A percentile compares a stretch with the other conserved stretches of the same genome.
These are phyloP conservation scores for Castanospermum australe DNA, from an alignment of 306 rosid species.

Conservation along the genomic window DNA sequence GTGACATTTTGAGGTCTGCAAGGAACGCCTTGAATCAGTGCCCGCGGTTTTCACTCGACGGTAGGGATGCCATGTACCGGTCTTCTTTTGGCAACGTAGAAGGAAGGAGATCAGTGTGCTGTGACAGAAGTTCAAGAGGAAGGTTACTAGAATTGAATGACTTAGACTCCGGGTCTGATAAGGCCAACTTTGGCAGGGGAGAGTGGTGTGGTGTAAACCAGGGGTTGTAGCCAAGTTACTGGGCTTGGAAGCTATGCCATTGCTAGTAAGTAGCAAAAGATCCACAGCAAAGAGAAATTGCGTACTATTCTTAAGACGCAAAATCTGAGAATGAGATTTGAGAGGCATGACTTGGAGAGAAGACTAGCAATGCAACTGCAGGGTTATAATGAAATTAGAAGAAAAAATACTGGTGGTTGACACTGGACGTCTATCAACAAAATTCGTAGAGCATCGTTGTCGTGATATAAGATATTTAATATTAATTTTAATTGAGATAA, in stretches of 20 bases:
- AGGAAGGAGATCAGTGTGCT: slow-evolving; percentile 58
- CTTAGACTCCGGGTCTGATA: slow-evolving; percentile 13
- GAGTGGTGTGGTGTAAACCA: slow-evolving; percentile 83
- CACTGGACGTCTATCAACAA: too few relatives aligned
- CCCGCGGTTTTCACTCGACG: slow-evolving; percentile 93
- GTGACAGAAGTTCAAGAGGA: slow-evolving; percentile 43
- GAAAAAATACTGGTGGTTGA: slow-evolving; percentile 30
- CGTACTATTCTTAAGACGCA: slow-evolving; percentile 34
- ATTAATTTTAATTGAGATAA: too few relatives aligned
- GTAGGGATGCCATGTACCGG: slow-evolving; percentile 85
- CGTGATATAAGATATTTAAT: too few relatives aligned
- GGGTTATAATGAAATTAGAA: slow-evolving; percentile 26
- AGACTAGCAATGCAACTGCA: slow-evolving; percentile 54
- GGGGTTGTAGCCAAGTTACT: slow-evolving; percentile 88
- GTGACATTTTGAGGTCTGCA: slow-evolving; percentile 79
- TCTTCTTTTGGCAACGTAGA: slow-evolving; percentile 62
- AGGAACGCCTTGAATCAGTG: slow-evolving; percentile 88
- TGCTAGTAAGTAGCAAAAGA: slow-evolving; percentile 38
- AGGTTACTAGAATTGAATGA: slow-evolving; percentile 13
- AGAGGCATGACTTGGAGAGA: slow-evolving; percentile 55
- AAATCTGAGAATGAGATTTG: slow-evolving; percentile 47
- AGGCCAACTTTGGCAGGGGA: slow-evolving; percentile 61
- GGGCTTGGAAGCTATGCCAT: slow-evolving; percentile 91
- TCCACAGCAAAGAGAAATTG: slow-evolving; percentile 35
- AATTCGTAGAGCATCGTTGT: too few relatives aligned